Evolutionary conservation across 73 alveolate species (phyloP), one percentile per base, ranked within the genome.

Genomic region (Durusdinium trenchii): DNA sequence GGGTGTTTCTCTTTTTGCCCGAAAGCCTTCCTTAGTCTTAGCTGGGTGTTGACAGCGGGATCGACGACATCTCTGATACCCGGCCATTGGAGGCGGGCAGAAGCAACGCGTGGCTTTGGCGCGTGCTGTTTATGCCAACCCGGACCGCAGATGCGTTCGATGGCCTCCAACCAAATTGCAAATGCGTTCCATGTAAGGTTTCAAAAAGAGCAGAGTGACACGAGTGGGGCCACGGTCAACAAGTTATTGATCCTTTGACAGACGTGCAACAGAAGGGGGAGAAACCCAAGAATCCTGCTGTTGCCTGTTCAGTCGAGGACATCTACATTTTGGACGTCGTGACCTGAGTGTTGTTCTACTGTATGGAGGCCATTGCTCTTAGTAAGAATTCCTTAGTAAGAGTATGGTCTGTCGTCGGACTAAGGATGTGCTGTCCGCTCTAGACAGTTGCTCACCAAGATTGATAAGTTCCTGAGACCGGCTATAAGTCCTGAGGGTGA

Each of bases 21-120:
- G n/a, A n/a, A n/a, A n/a, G n/a, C n/a, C n/a, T n/a, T n/a, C n/a
- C n/a, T n/a, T n/a, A n/a, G n/a, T n/a, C n/a, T n/a, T n/a, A n/a
- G n/a, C n/a, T n/a, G n/a, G n/a, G n/a, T n/a, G n/a, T n/a, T n/a
- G n/a, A n/a, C n/a, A n/a, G n/a, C n/a, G n/a, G n/a, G n/a, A n/a
- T n/a, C n/a, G n/a, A n/a, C n/a, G n/a, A n/a, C n/a, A n/a, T n/a
- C n/a, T n/a, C n/a, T n/a, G n/a, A n/a, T n/a, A n/a, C n/a, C n/a
- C n/a, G n/a, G n/a, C n/a, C n/a, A n/a, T n/a, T n/a, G n/a, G 73
- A 87, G 99, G 99, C 84, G 99, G 99, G 7, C 99, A 99, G 92
- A 99, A 99, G 94, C 98, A 91, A 78, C 98, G 98, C 3, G 98
- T 91, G 78, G 98, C 98, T 16, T 38, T 91, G 90, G 98, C 98